phyloP scores from a whole-genome alignment of 2,329 filamentous ascomycete genomes.

The Metarhizium brunneum region DNA sequence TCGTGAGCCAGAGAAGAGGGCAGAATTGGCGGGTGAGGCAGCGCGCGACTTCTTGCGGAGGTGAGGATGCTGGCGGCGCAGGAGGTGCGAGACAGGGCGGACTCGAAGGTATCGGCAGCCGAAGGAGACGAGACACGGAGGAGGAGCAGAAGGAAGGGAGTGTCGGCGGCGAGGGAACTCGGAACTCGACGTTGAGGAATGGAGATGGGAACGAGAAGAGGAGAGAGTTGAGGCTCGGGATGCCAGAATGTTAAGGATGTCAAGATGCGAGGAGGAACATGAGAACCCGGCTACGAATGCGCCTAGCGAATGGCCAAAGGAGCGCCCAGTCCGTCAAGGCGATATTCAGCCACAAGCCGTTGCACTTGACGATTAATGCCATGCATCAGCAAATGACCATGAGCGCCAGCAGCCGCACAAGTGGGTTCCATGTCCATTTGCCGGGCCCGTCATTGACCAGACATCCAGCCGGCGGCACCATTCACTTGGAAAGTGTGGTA shows the following conservation, averaged over 20 bases:
- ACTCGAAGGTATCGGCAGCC: neutral
- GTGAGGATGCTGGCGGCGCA: neutral
- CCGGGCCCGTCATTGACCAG: too few species aligned
- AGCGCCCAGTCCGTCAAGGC: neutral
- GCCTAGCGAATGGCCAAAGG: neutral
- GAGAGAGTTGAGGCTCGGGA: neutral
- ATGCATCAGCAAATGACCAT: too few species aligned
- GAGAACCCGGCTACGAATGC: neutral
- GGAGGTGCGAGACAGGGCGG: neutral
- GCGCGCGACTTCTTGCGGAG: neutral
- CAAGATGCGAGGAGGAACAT: neutral
- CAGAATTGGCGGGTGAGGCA: neutral
- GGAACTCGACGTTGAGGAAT: too few species aligned
- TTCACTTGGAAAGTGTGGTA: too few species aligned
- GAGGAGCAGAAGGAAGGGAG: neutral
- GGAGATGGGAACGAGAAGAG: neutral
- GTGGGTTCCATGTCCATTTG: too few species aligned
- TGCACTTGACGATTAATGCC: neutral
- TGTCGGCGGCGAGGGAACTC: neutral
- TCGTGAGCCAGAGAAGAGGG: neutral
- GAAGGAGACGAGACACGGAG: neutral
- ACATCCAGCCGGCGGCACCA: too few species aligned
- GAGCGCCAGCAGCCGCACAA: too few species aligned
- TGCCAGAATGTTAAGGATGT: too few species aligned
- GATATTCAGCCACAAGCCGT: neutral